Evolutionary conservation across 1,139 yeast genomes (phyloP).

Genomic region (Nakaseomyces nivariensis): DNA sequence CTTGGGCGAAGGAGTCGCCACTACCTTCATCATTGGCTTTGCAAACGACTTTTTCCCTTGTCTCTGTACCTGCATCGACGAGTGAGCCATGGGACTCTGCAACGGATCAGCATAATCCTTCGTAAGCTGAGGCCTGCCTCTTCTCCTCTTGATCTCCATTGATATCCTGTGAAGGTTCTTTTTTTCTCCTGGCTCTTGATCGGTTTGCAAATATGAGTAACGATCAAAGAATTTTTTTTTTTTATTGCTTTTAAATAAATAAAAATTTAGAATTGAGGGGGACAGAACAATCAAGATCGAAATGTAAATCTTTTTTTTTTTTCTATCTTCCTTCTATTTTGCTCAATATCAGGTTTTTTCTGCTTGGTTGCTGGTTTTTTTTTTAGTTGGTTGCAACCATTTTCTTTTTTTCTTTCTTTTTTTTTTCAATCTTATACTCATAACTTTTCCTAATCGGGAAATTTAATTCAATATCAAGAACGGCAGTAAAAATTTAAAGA

Average conservation of each 20-base stretch:
- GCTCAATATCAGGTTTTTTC: too few species aligned
- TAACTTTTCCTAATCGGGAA: not conserved
- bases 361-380: too few species aligned
- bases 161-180: not conserved
- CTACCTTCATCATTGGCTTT: constrained; percentile 29
- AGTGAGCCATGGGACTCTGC: constrained; percentile 30
- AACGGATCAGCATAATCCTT: constrained; percentile 29
- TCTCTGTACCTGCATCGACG: constrained; percentile 27
- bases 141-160: constrained; percentile 14
- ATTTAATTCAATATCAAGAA: not conserved
- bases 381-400: too few species aligned
- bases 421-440: not conserved
- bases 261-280: too few species aligned
- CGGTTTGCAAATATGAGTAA: too few species aligned
- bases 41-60: constrained; percentile 23
- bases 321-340: too few species aligned
- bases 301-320: too few species aligned
- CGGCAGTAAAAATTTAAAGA: not conserved
- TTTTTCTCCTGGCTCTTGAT: not conserved
- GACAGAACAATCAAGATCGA: too few species aligned
- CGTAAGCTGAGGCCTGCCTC: constrained; percentile 30
- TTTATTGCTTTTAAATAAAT: too few species aligned
- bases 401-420: not conserved
- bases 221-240: too few species aligned
- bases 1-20: constrained; percentile 20